Conservation (phyloP, 306 rosid species). For the Glycine tomentella region DNA sequence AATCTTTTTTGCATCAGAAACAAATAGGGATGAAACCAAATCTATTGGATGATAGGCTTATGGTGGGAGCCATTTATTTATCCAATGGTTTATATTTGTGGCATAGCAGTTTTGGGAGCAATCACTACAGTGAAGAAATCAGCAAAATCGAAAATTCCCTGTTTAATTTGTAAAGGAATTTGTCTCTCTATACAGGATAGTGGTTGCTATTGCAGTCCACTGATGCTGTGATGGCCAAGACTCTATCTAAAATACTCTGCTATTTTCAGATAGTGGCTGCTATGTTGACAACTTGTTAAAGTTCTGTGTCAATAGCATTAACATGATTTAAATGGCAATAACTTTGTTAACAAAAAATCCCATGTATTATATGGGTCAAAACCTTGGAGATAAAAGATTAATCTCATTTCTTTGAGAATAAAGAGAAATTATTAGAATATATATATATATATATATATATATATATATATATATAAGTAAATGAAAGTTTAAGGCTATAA, state of each 20-base stretch:
- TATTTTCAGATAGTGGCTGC: not conserved
- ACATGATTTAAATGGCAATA: not conserved
- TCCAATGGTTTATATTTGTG: too few species aligned
- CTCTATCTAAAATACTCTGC: not conserved
- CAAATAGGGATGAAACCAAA: too few species aligned
- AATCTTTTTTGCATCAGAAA: too few species aligned
- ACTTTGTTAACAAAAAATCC: not conserved
- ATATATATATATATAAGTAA: not conserved
- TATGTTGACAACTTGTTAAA: not conserved
- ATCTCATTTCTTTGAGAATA: slow-evolving; percentile 23
- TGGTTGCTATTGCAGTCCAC: not conserved
- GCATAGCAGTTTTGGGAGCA: too few species aligned
- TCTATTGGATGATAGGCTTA: too few species aligned
- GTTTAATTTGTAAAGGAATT: too few species aligned
- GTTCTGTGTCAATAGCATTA: not conserved
- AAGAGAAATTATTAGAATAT: slow-evolving; percentile 19
- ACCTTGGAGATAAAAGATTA: slow-evolving; percentile 3
- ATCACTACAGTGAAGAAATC: too few species aligned
- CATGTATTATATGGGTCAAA: not conserved
- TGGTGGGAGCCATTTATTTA: too few species aligned
- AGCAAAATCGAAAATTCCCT: too few species aligned
- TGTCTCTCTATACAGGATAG: not conserved
- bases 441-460: too few species aligned
- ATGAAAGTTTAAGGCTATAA: slow-evolving; percentile 15
- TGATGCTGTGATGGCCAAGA: not conserved